Base-by-base conservation (phyloP, 108 stramenopile species). In the Cyclotella kingstonii region DNA sequence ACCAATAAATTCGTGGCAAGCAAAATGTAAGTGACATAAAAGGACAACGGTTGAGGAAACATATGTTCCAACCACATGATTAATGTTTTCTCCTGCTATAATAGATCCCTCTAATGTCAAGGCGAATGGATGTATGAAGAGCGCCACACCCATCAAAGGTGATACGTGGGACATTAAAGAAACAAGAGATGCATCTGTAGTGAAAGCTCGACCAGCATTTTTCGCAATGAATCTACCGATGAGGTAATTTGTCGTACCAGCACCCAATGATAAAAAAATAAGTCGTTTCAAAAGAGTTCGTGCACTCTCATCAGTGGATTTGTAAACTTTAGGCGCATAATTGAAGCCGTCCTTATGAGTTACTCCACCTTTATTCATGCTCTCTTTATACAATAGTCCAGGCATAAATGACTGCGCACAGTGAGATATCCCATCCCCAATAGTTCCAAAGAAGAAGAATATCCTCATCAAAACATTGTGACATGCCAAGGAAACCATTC, bases 381-480 rank as follows among this genome's bases (percentile, higher is more conserved):
- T 67, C 31, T 76, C 65, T 43, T 59, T 59, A 34, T 81, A 79
- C 43, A 80, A 58, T 11, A 91, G 74, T 28, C 73, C 80, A 0
- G 96, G 96, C 18, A 95, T 66, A 60, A 91, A 97, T 14, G 87
- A 86, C 66, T 97, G 96, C 12, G 92, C 87, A 2, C 89, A 77
- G 60, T 93, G 91, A 19, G 78, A 66, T 5, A 96, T 22, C 2
- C 91, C 81, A 64, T 98, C 95, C 5, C 95, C 95, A 50, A 94
- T 89, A 11, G 91, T 96, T 7, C 68, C 75, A 75, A 90, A 96
- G 69, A 96, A 95, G 79, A 95, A 96, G 77, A 93, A 96, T 30
- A 96, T 63, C 38, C 90, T 59, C 79, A 94, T 81, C 73, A 92
- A 73, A 35, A 96, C 85, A 54, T 89, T 92, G 65, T 94, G 92